Evolutionary conservation across 75 land plant species (phyloP).

Genomic region (Ceratopteris richardii): DNA sequence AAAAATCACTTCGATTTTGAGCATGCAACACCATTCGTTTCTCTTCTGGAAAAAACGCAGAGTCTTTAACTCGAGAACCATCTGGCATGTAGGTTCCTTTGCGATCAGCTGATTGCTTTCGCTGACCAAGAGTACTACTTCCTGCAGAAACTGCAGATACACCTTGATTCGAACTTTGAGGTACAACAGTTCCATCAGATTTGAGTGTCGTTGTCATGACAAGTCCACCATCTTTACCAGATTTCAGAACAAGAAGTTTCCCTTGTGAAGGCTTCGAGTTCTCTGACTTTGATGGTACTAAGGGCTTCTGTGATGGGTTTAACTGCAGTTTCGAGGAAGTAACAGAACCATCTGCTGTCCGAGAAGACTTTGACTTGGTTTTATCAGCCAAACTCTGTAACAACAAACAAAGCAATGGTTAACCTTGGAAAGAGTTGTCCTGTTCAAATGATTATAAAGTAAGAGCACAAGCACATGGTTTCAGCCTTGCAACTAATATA

Average conservation of each 20-base stretch:
- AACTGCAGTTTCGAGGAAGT: background rate
- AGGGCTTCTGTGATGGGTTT: background rate
- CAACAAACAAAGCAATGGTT: background rate
- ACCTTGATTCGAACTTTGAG: conserved; percentile 10
- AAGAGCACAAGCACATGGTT: no score
- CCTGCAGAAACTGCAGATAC: conserved; percentile 10
- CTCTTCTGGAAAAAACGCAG: conserved; percentile 10
- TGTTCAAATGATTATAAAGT: no score
- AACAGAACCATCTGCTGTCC: background rate
- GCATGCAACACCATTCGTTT: conserved; percentile 13
- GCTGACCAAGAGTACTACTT: background rate
- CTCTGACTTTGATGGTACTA: background rate
- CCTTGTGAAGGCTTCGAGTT: background rate
- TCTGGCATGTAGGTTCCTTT: conserved; percentile 9
- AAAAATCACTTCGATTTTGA: conserved; percentile 56
- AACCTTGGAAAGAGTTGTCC: background rate
- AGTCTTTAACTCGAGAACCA: conserved; percentile 2
- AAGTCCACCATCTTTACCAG: background rate
- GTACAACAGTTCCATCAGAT: conserved; percentile 31
- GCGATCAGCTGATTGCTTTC: background rate
- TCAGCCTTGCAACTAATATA: no score
- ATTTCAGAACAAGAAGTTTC: conserved; percentile 3
- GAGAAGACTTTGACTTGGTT: conserved; percentile 1
- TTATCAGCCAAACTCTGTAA: background rate
- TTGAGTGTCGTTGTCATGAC: background rate